These are phyloP conservation scores for Carpinus viminea DNA, from an alignment of 306 rosid species.

Conservation along the genomic window DNA sequence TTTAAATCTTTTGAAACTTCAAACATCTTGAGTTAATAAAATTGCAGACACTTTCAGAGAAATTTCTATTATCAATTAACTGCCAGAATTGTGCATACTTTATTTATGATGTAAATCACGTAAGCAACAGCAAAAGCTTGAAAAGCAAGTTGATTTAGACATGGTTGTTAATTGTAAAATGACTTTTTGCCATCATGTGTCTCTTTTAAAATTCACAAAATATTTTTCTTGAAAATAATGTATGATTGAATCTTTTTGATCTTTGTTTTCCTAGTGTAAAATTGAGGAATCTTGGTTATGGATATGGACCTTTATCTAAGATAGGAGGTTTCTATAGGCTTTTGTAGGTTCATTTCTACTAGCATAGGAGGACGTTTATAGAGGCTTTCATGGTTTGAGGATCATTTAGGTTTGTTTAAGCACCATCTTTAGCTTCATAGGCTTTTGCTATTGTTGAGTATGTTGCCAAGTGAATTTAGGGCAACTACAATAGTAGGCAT, in stretches of 20 bases:
- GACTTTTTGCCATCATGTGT: background rate
- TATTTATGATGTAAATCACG: background rate
- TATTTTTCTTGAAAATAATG: too few relatives aligned
- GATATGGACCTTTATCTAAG: background rate
- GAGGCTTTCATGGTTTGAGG: background rate
- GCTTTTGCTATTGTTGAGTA: background rate
- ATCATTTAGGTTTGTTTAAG: background rate
- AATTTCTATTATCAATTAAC: background rate
- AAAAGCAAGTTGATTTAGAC: background rate
- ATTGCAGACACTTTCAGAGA: background rate
- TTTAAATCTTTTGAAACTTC: background rate
- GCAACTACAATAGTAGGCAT: background rate
- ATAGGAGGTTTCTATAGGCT: background rate
- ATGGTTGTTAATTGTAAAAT: background rate
- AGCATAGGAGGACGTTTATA: background rate
- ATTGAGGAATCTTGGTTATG: background rate
- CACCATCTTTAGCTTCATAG: background rate
- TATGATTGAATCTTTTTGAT: background rate
- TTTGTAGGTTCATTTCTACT: background rate
- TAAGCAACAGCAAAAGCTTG: background rate
- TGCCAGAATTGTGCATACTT: background rate
- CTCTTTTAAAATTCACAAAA: too few relatives aligned
- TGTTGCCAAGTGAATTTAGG: background rate
- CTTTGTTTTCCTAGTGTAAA: background rate
- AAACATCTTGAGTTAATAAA: background rate